These are phyloP conservation scores for Cutaneotrichosporon sp. DNA, from an alignment of 1,284 basidiomycete genomes.

Conservation along the genomic window DNA sequence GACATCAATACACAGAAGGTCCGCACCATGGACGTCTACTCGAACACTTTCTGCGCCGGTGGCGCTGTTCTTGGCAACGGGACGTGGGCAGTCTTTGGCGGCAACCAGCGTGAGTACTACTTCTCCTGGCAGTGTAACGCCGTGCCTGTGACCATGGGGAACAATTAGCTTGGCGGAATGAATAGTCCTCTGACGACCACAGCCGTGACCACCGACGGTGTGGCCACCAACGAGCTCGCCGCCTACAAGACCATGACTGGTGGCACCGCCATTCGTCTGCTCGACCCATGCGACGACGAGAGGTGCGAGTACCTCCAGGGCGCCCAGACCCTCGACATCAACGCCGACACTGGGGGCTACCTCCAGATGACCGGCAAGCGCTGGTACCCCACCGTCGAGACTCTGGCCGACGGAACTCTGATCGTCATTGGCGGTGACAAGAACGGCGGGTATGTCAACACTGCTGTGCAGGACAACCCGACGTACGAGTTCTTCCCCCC, in stretches of 20 bases:
- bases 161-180: background rate
- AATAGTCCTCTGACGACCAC: slow-evolving; percentile 16
- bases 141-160: background rate
- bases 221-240: slow-evolving; percentile 39
- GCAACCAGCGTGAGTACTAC: slow-evolving; percentile 68
- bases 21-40: slow-evolving; percentile 68
- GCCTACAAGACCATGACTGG: slow-evolving; percentile 65
- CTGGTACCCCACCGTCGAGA: slow-evolving; percentile 73
- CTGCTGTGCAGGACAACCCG: slow-evolving; percentile 71
- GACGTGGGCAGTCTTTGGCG: slow-evolving; percentile 57
- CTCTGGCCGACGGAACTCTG: slow-evolving; percentile 56
- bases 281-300: slow-evolving; percentile 71
- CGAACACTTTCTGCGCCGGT: slow-evolving; percentile 74
- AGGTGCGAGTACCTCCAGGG: slow-evolving; percentile 80
- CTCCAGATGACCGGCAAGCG: slow-evolving; percentile 77
- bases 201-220: slow-evolving; percentile 47
- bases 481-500: slow-evolving; percentile 74
- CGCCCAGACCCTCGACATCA: slow-evolving; percentile 48
- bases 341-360: slow-evolving; percentile 48
- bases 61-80: slow-evolving; percentile 58
- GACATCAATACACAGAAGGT: slow-evolving; percentile 54
- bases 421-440: slow-evolving; percentile 58
- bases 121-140: slow-evolving; percentile 12
- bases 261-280: slow-evolving; percentile 62
- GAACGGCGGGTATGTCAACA: slow-evolving; percentile 65